Evolutionary conservation across 106 monocot species (phyloP).

Genomic region (Dendrobium huoshanense): DNA sequence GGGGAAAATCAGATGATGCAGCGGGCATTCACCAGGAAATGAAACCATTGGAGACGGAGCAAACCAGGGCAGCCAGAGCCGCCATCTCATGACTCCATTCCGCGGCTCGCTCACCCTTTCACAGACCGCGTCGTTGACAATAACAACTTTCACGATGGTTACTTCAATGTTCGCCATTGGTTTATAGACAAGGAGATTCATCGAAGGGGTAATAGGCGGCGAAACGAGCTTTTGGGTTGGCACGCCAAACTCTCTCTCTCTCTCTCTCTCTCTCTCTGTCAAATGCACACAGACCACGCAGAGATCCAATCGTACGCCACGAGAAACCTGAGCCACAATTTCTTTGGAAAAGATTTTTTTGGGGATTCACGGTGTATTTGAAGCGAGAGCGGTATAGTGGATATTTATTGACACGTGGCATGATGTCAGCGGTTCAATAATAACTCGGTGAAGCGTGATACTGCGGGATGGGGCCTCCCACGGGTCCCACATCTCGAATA

Average conservation of each 20-base stretch:
- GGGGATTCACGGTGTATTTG: background rate
- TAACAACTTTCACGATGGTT: no score
- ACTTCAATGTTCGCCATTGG: background rate
- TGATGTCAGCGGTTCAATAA: background rate
- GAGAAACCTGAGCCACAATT: slow-evolving; percentile 69
- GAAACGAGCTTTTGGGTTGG: slow-evolving; percentile 7
- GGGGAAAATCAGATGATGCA: background rate
- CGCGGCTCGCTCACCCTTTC: background rate
- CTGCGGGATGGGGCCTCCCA: no score
- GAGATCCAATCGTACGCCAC: background rate
- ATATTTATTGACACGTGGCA: background rate
- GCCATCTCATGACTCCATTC: background rate
- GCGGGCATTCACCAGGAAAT: background rate
- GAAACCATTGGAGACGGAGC: background rate
- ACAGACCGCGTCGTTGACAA: background rate
- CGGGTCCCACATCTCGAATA: background rate
- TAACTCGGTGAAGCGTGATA: background rate
- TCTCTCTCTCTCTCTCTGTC: background rate
- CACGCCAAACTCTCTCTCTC: slow-evolving; percentile 6
- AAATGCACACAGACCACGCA: background rate
- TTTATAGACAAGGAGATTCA: slow-evolving; percentile 16
- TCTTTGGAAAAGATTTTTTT: slow-evolving; percentile 9
- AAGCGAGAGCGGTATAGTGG: background rate
- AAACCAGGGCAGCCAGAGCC: background rate
- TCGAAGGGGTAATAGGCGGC: background rate